Conservation (phyloP, 257 asterid genomes). For the Cynanchum wilfordii region DNA sequence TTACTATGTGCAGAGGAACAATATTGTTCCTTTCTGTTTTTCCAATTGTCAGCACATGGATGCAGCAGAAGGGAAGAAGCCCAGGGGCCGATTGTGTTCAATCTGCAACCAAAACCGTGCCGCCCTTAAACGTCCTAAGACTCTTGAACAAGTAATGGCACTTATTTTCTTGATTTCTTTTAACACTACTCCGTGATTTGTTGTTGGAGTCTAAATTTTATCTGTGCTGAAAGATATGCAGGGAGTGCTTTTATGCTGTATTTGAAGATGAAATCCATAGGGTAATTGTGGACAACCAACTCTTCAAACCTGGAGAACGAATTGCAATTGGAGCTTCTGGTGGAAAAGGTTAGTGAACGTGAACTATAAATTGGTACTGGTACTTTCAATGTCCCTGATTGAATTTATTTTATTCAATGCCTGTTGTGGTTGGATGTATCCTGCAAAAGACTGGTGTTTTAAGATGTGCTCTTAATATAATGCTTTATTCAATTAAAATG, state of each 20-base stretch:
- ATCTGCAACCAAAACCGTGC: constrained; percentile 66
- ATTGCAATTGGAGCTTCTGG: constrained; percentile 98
- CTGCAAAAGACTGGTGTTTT: background rate
- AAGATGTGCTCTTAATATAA: background rate
- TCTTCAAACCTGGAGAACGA: constrained; percentile 85
- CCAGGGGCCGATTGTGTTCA: constrained; percentile 48
- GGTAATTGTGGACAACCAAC: constrained; percentile 69
- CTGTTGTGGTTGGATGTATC: background rate
- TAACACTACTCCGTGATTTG: background rate
- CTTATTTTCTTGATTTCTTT: background rate
- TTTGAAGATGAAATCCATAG: constrained; percentile 89
- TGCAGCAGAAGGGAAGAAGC: constrained; percentile 46
- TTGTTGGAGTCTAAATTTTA: background rate
- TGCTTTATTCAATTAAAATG: background rate
- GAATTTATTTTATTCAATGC: background rate
- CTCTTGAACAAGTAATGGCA: constrained; percentile 64
- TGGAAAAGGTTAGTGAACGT: constrained; percentile 62
- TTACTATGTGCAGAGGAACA: background rate
- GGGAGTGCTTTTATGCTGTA: constrained; percentile 75
- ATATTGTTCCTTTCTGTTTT: background rate
- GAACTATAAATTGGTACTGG: background rate
- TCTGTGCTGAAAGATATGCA: constrained; percentile 55
- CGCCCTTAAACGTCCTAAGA: constrained; percentile 92
- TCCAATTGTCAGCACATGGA: constrained; percentile 14
- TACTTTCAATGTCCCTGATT: no score